These are phyloP conservation scores for Chlamydomonas reinhardtii DNA, from an alignment of 163 green algal genomes.

Conservation along the genomic window DNA sequence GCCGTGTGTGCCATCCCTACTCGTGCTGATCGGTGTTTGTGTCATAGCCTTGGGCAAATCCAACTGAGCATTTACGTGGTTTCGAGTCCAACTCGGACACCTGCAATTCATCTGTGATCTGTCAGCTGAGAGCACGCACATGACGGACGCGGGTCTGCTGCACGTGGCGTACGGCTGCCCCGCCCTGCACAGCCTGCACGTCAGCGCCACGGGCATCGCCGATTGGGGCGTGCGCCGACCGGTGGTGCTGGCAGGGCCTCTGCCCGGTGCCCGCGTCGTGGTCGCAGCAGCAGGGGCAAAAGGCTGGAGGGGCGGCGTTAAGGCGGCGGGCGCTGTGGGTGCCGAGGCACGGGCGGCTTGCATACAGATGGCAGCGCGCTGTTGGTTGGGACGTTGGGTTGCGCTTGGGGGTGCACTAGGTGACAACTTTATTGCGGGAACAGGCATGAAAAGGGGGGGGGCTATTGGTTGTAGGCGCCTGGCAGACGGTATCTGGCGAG, in stretches of 20 bases:
- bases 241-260: not conserved
- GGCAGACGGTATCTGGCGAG: too few species aligned
- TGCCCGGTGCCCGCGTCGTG: too few species aligned
- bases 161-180: constrained; percentile 5
- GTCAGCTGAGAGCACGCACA: constrained; percentile 18
- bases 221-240: constrained; percentile 3
- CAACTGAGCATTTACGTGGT: too few species aligned
- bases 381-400: not conserved
- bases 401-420: too few species aligned
- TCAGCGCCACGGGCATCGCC: not conserved
- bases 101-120: too few species aligned
- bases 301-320: not conserved
- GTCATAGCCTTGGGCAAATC: too few species aligned
- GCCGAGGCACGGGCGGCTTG: not conserved
- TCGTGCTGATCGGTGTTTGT: too few species aligned
- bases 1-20: too few species aligned
- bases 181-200: constrained; percentile 27
- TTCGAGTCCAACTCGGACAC: too few species aligned
- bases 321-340: not conserved
- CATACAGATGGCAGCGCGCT: not conserved
- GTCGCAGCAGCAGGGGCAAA: not conserved
- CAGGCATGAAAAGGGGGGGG: too few species aligned
- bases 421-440: too few species aligned
- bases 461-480: too few species aligned
- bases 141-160: constrained; percentile 30